A percentile compares a stretch with the other conserved stretches of the same genome.
Conservation (phyloP, 768 basidiomycete genomes). For the Rhizopogon vulgaris region DNA sequence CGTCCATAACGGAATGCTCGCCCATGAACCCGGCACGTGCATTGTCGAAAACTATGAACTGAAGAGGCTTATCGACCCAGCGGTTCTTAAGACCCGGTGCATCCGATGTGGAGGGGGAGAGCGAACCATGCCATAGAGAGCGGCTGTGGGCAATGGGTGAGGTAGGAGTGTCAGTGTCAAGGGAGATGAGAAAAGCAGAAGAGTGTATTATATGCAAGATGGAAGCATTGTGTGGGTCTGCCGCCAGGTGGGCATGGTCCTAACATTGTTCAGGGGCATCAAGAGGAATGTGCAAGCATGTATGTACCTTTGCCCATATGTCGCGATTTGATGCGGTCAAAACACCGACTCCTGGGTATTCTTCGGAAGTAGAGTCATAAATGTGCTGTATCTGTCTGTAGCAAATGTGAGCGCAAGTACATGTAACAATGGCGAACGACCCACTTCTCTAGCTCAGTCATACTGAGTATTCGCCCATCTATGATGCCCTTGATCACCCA, state of each 20-base stretch:
- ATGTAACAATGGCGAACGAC: slow-evolving; percentile 8
- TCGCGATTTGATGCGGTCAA: slow-evolving; percentile 79
- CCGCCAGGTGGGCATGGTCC: slow-evolving; percentile 60
- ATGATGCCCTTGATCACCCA: slow-evolving; percentile 71
- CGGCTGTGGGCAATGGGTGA: slow-evolving; percentile 59
- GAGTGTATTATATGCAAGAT: slow-evolving; percentile 76
- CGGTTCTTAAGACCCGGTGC: slow-evolving; percentile 59
- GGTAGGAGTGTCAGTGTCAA: slow-evolving; percentile 51
- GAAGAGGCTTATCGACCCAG: slow-evolving; percentile 87
- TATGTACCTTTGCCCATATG: slow-evolving; percentile 75
- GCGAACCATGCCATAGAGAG: slow-evolving; percentile 59
- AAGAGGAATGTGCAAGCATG: not conserved
- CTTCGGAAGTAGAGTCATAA: slow-evolving; percentile 53
- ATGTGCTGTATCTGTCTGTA: slow-evolving; percentile 67
- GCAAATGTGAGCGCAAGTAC: not conserved
- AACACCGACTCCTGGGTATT: slow-evolving; percentile 71
- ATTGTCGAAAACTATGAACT: slow-evolving; percentile 84
- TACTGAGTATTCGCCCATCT: slow-evolving; percentile 54
- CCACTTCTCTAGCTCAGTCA: slow-evolving; percentile 60
- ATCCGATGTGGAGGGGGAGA: slow-evolving; percentile 8
- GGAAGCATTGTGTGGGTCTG: slow-evolving; percentile 53
- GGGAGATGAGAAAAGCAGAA: slow-evolving; percentile 76
- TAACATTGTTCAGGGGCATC: slow-evolving; percentile 17
- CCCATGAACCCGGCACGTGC: slow-evolving; percentile 82
- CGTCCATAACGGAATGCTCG: slow-evolving; percentile 91